Conservation (phyloP, 2,329 filamentous ascomycete genomes). For the Alternaria sp. region DNA sequence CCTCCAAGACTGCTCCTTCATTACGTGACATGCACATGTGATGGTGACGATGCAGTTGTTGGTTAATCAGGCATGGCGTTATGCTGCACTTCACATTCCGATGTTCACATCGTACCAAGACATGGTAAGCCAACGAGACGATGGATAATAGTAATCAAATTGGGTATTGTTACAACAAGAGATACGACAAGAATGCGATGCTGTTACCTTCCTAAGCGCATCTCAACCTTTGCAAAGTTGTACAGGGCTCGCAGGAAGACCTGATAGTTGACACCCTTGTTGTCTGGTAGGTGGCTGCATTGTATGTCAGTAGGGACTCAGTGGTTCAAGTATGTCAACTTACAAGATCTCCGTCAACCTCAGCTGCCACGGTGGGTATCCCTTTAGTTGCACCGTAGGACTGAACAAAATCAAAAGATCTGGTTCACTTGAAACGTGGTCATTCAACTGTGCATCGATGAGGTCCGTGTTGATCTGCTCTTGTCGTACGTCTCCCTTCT, state of each 20-base stretch:
- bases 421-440: slow-evolving; percentile 82
- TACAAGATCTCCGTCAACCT: slow-evolving; percentile 91
- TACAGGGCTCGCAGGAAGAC: slow-evolving; percentile 86
- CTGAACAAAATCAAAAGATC: slow-evolving; percentile 89
- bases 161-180: slow-evolving; percentile 23
- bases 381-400: slow-evolving; percentile 80
- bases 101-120: not conserved
- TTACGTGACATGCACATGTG: not conserved
- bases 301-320: slow-evolving; percentile 11
- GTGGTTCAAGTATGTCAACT: slow-evolving; percentile 39
- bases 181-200: not conserved
- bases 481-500: slow-evolving; percentile 80
- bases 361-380: slow-evolving; percentile 97
- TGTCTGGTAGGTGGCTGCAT: slow-evolving; percentile 65
- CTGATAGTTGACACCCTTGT: slow-evolving; percentile 88
- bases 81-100: not conserved
- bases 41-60: not conserved
- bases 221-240: slow-evolving; percentile 85
- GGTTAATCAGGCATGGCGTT: not conserved
- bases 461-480: slow-evolving; percentile 84
- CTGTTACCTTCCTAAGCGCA: slow-evolving; percentile 73
- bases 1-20: slow-evolving; percentile 21
- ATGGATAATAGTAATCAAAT: slow-evolving; percentile 1
- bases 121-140: not conserved
- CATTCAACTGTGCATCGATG: slow-evolving; percentile 84